Evolutionary conservation across 192 early-diverging fungal genomes (phyloP).

Genomic region (Coemansia sp.): DNA sequence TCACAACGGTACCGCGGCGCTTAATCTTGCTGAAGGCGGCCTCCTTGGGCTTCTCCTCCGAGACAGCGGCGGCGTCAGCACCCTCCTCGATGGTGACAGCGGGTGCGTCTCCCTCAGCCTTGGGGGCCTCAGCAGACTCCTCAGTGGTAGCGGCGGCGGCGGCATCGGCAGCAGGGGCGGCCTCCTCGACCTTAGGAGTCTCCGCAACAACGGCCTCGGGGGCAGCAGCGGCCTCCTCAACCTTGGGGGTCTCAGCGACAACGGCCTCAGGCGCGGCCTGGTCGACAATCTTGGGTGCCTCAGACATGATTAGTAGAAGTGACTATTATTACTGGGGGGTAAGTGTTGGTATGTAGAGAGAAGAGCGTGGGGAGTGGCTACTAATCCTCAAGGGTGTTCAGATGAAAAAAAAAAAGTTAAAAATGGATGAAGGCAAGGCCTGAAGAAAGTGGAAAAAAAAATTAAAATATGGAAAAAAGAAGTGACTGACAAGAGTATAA

Average conservation of each 20-base stretch:
- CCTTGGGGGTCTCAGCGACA: slow-evolving; percentile 14
- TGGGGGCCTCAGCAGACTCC: slow-evolving; percentile 9
- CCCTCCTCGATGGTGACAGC: slow-evolving; percentile 20
- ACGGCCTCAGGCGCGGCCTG: slow-evolving; percentile 18
- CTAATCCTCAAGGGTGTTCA: slow-evolving; percentile 3
- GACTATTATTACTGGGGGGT: slow-evolving; percentile 19
- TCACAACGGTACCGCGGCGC: slow-evolving; percentile 50
- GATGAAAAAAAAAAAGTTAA: slow-evolving; percentile 1
- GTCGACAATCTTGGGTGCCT: slow-evolving; percentile 18
- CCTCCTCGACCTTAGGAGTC: slow-evolving; percentile 19
- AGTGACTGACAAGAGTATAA: slow-evolving; percentile 30
- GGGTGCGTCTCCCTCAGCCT: slow-evolving; percentile 21
- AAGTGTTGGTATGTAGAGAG: slow-evolving; percentile 9
- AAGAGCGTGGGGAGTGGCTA: neutral
- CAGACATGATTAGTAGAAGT: slow-evolving; percentile 14
- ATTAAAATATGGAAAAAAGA: slow-evolving; percentile 15
- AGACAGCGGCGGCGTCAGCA: slow-evolving; percentile 14
- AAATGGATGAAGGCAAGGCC: slow-evolving; percentile 10
- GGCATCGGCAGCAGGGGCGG: slow-evolving; percentile 14
- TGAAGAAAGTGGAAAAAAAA: slow-evolving; percentile 11
- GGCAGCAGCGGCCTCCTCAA: slow-evolving; percentile 13
- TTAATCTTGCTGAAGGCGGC: slow-evolving; percentile 43
- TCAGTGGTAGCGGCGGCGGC: slow-evolving; percentile 20
- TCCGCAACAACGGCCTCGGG: slow-evolving; percentile 18
- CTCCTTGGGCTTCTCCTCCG: slow-evolving; percentile 26